A percentile compares a stretch with the other conserved stretches of the same genome.
Conservation (phyloP, 225 moss, liverwort and hornwort genomes). For the Neckera pumila region DNA sequence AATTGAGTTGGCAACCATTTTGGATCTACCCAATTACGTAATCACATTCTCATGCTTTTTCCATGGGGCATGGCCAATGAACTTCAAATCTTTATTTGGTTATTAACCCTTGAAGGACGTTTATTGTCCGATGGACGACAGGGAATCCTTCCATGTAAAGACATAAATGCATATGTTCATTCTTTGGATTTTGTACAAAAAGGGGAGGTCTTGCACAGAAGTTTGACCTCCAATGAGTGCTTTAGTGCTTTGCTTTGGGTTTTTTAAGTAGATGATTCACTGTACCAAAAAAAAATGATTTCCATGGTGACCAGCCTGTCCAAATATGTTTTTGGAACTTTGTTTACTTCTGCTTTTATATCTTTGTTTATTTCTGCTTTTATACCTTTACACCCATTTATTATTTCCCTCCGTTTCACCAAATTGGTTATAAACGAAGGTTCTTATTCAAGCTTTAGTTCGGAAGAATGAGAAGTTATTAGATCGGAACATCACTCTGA, state of each 20-base stretch:
- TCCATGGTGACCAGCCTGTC: too few species aligned
- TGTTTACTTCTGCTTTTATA: background rate
- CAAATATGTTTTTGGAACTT: background rate
- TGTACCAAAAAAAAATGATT: background rate
- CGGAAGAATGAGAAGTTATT: too few species aligned
- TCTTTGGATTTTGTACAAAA: background rate
- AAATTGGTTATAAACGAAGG: background rate
- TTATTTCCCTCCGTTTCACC: background rate
- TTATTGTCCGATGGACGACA: background rate
- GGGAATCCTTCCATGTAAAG: background rate
- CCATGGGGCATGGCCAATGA: background rate
- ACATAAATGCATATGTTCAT: background rate
- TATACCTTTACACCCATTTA: too few species aligned
- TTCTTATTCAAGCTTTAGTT: background rate
- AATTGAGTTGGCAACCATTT: background rate
- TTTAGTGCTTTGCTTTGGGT: accelerated
- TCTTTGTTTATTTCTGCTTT: too few species aligned
- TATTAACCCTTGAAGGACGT: accelerated
- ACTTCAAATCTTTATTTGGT: too few species aligned
- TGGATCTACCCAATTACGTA: background rate
- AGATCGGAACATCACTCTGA: background rate
- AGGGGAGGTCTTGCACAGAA: accelerated
- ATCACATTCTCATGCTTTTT: background rate
- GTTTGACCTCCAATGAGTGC: background rate
- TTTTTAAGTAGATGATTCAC: background rate